These are phyloP conservation scores for Cladophialophora exuberans DNA, from an alignment of 2,329 filamentous ascomycete genomes.

Conservation along the genomic window DNA sequence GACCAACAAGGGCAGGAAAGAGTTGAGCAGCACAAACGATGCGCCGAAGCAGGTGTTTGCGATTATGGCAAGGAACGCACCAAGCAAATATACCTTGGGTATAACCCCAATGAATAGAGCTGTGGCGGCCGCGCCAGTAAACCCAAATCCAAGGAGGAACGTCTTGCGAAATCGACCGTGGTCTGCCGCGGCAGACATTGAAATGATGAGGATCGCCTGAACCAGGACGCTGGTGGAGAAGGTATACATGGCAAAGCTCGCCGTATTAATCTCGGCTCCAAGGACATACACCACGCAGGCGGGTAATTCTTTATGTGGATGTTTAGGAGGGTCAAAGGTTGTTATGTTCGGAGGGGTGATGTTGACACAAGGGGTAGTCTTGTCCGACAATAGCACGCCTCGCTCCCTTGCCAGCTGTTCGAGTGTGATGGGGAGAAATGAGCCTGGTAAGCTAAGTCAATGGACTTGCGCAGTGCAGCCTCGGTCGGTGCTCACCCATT, in stretches of 20 bases:
- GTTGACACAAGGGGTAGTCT: constrained; percentile 66
- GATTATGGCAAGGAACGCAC: constrained; percentile 80
- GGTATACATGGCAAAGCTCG: constrained; percentile 97
- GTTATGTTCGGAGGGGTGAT: constrained; percentile 38
- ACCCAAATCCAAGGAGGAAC: constrained; percentile 82
- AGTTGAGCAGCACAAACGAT: constrained; percentile 93
- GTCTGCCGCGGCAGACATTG: constrained; percentile 93
- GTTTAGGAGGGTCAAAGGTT: constrained; percentile 28
- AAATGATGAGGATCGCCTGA: constrained; percentile 88
- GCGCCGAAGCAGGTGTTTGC: constrained; percentile 94
- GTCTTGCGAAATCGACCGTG: constrained; percentile 91
- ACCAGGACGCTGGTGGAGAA: constrained; percentile 90
- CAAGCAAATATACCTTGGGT: constrained; percentile 76
- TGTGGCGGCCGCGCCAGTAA: constrained; percentile 76
- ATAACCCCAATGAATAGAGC: constrained; percentile 86
- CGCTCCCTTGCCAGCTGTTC: constrained; percentile 92
- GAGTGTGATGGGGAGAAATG: constrained; percentile 93
- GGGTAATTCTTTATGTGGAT: constrained; percentile 29
- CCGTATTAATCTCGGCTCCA: constrained; percentile 88
- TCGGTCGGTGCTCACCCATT: constrained; percentile 55
- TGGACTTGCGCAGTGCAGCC: neutral
- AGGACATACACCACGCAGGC: constrained; percentile 78
- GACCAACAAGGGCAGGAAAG: constrained; percentile 88
- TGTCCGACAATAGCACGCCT: constrained; percentile 81
- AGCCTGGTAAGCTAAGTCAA: constrained; percentile 57